phyloP scores from a whole-genome alignment of 495 filamentous ascomycete species.

The Coniosporium apollinis region DNA sequence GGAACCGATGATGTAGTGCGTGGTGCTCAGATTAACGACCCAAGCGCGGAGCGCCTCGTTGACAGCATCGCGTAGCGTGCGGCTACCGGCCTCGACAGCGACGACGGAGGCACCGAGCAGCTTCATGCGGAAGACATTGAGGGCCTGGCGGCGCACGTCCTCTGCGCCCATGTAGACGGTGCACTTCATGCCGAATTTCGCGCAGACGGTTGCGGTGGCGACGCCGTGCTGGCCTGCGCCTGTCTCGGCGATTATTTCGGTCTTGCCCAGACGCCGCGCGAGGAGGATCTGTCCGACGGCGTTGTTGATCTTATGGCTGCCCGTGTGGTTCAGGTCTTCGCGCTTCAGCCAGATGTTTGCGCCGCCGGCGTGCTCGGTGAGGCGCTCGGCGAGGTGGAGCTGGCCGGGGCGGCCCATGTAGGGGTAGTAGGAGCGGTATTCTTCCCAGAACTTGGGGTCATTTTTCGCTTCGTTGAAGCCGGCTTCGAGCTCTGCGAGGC shows the following conservation, averaged over 20 bases:
- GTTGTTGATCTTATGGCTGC: slow-evolving; percentile 95
- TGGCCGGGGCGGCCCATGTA: slow-evolving; percentile 94
- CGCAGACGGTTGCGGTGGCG: slow-evolving; percentile 87
- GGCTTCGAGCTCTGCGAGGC: slow-evolving; percentile 70
- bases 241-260: slow-evolving; percentile 85
- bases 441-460: slow-evolving; percentile 89
- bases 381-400: slow-evolving; percentile 69
- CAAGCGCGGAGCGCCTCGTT: slow-evolving; percentile 85
- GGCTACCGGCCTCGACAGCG: slow-evolving; percentile 69
- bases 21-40: slow-evolving; percentile 73
- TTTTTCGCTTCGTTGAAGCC: slow-evolving; percentile 79
- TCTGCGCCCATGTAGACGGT: slow-evolving; percentile 94
- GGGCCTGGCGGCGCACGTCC: slow-evolving; percentile 79
- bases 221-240: slow-evolving; percentile 96
- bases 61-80: slow-evolving; percentile 83
- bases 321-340: slow-evolving; percentile 71
- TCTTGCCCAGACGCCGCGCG: slow-evolving; percentile 71
- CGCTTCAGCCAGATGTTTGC: slow-evolving; percentile 93
- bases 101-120: slow-evolving; percentile 82
- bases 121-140: slow-evolving; percentile 94
- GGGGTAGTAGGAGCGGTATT: slow-evolving; percentile 89
- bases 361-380: slow-evolving; percentile 77
- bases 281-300: slow-evolving; percentile 79
- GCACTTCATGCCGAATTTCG: slow-evolving; percentile 91
- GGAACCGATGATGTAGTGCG: slow-evolving; percentile 91